These are phyloP conservation scores for Leccinum variicolor DNA, from an alignment of 768 basidiomycete species.

Conservation along the genomic window DNA sequence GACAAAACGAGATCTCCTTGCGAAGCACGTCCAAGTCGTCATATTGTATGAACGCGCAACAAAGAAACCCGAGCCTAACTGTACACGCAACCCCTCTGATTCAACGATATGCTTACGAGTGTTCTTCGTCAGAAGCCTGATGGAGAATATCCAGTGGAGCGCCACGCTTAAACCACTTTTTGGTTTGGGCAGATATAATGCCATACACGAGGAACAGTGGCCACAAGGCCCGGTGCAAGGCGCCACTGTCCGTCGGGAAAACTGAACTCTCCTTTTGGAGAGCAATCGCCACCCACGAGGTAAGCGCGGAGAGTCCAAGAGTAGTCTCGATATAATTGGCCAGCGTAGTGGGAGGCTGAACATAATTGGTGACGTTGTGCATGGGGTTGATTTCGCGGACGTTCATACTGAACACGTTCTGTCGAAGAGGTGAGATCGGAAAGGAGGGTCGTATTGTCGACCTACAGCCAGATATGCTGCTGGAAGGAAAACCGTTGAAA, in stretches of 20 bases:
- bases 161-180: background rate
- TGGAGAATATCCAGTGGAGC: background rate
- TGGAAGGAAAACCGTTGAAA: slow-evolving; percentile 58
- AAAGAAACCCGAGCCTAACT: background rate
- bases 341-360: slow-evolving; percentile 18
- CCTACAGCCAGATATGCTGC: slow-evolving; percentile 40
- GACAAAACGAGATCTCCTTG: background rate
- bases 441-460: background rate
- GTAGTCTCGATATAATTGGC: slow-evolving; percentile 38
- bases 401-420: slow-evolving; percentile 31
- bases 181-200: background rate
- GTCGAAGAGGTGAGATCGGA: slow-evolving; percentile 14
- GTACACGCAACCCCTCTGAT: background rate
- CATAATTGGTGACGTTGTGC: background rate
- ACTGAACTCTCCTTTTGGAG: slow-evolving; percentile 35
- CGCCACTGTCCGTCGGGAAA: slow-evolving; percentile 1
- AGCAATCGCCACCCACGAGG: slow-evolving; percentile 53
- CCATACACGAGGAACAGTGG: slow-evolving; percentile 17
- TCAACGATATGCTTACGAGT: background rate
- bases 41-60: background rate
- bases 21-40: background rate
- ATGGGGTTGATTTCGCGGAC: slow-evolving; percentile 25
- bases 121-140: background rate
- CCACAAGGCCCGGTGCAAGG: slow-evolving; percentile 19
- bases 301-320: slow-evolving; percentile 43